These are phyloP conservation scores for Paulownia fortunei DNA, from an alignment of 257 asterid species.

Conservation along the genomic window DNA sequence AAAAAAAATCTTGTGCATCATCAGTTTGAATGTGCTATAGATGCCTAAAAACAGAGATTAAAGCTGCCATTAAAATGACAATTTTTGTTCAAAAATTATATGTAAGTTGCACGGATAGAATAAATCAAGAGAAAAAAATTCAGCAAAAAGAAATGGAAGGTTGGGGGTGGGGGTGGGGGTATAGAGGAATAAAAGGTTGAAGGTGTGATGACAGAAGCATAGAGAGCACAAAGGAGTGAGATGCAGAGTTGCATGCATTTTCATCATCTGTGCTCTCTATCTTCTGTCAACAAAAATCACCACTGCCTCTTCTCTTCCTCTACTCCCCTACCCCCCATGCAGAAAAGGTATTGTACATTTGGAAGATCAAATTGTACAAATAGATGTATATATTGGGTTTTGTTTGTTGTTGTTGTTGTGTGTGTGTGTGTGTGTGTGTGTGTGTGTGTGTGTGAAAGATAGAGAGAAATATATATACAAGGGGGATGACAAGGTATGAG, in stretches of 20 bases:
- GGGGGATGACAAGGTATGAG: neutral
- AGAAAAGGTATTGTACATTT: neutral
- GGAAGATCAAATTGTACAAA: neutral
- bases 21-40: too few species aligned
- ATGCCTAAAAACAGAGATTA: neutral
- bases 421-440: neutral
- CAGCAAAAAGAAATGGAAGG: too few species aligned
- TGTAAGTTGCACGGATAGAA: neutral
- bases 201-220: slow-evolving; percentile 66
- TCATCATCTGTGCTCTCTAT: slow-evolving; percentile 59
- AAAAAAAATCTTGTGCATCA: too few species aligned
- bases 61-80: neutral
- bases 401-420: neutral
- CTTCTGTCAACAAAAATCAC: slow-evolving; percentile 58
- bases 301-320: slow-evolving; percentile 34
- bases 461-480: neutral
- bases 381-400: neutral
- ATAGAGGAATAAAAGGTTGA: neutral
- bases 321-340: neutral
- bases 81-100: neutral
- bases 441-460: neutral
- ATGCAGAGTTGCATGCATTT: slow-evolving; percentile 50
- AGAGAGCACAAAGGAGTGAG: slow-evolving; percentile 78
- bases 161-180: too few species aligned
- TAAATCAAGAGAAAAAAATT: too few species aligned